These are phyloP conservation scores for Aspergillus novofumigatus DNA, from an alignment of 2,329 filamentous ascomycete genomes.

Conservation along the genomic window DNA sequence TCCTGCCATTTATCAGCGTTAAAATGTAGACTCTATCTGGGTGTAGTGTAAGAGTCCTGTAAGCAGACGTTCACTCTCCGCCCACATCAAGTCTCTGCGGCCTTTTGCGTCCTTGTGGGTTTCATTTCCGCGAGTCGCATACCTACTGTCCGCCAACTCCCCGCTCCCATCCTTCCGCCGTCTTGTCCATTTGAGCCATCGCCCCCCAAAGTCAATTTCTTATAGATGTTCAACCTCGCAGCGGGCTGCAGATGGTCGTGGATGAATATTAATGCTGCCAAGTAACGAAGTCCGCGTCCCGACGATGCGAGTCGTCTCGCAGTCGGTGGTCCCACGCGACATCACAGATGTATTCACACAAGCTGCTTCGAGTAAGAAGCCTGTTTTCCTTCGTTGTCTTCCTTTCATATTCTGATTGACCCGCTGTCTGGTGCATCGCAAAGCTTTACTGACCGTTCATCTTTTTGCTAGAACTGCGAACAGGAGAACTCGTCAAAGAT, in stretches of 20 bases:
- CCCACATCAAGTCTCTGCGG: not conserved
- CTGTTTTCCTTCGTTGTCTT: not conserved
- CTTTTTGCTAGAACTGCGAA: conserved; percentile 57
- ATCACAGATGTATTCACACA: conserved; percentile 54
- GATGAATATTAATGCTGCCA: conserved; percentile 27
- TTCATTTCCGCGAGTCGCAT: not conserved
- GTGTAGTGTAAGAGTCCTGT: not conserved
- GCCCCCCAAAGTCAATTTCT: conserved; percentile 2
- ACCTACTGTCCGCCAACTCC: not conserved
- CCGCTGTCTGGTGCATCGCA: not conserved
- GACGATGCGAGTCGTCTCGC: conserved; percentile 29
- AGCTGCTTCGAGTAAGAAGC: conserved; percentile 47
- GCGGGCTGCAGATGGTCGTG: conserved; percentile 21
- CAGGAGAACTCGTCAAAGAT: conserved; percentile 90
- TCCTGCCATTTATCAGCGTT: conserved; percentile 1
- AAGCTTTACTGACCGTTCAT: conserved; percentile 6
- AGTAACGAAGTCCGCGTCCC: conserved; percentile 30
- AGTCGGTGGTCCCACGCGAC: conserved; percentile 43
- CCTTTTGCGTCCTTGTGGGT: not conserved
- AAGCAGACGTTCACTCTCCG: not conserved
- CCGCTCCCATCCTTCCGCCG: not conserved
- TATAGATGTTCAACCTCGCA: conserved; percentile 17
- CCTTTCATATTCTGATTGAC: not conserved
- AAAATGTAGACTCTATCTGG: not conserved
- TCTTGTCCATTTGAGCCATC: conserved; percentile 2